These are phyloP conservation scores for Sugiyamaella chiloensis DNA, from an alignment of 805 yeast species.

Conservation along the genomic window DNA sequence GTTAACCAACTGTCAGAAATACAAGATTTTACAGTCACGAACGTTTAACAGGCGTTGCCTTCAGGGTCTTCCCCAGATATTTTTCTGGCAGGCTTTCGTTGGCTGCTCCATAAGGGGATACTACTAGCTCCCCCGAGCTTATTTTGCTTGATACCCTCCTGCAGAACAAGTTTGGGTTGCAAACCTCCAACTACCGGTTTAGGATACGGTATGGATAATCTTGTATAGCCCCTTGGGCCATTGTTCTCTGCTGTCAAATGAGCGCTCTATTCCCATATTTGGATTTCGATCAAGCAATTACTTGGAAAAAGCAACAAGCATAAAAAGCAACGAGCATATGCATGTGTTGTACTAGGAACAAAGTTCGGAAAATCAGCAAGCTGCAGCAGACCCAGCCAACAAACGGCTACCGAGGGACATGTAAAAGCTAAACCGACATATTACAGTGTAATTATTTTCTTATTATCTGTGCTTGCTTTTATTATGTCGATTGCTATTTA, in stretches of 20 bases:
- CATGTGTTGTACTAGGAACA: conserved; percentile 1
- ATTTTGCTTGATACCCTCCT: too few species aligned
- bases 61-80: too few species aligned
- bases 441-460: background rate
- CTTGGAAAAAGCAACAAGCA: background rate
- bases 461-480: conserved; percentile 4
- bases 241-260: conserved; percentile 7
- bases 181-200: too few species aligned
- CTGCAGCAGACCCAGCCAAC: conserved; percentile 1
- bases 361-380: conserved; percentile 3
- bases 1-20: too few species aligned
- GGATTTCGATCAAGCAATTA: conserved; percentile 2
- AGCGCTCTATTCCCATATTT: background rate
- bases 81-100: too few species aligned
- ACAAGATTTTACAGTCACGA: too few species aligned
- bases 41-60: too few species aligned
- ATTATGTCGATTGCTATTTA: conserved; percentile 1
- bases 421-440: conserved; percentile 3
- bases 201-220: background rate
- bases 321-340: background rate
- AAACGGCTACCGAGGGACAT: conserved; percentile 7
- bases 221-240: background rate
- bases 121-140: background rate
- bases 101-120: too few species aligned
- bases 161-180: too few species aligned